Evolutionary conservation across 2,329 filamentous ascomycete genomes (phyloP), one percentile per base, ranked within the genome.

Genomic region (Stromatinia cepivora): DNA sequence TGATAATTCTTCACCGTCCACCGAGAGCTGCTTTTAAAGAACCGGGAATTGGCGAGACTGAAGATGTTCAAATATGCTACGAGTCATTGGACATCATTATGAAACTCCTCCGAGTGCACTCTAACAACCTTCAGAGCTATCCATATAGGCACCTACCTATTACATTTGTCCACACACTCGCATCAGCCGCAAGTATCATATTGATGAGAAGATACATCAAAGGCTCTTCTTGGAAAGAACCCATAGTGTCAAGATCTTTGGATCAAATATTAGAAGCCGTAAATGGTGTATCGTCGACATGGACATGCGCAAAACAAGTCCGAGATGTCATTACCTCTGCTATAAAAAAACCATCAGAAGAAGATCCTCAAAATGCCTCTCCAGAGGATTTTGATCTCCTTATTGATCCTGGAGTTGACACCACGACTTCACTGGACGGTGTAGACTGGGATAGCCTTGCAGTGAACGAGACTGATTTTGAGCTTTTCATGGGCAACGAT

Each of bases 1-100:
- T 85, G 82, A 84, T 84, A 28, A 84, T 85, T 62, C 79, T 85
- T 3, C 83, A 85, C 70, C 80, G 83, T 0, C 83, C 83, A 2
- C 82, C 83, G 1, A 80, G 79, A 3, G 80, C 83, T 62, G 77
- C 81, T 50, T 80, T 84, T 53, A 77, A 79, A 69, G 80, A 81
- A 48, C 77, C 78, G 1, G 79, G 77, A 1, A 79, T 82, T 17
- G 76, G 79, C 4, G 78, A 78, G 7, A 81, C 80, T 42, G 81
- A 84, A 69, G 82, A 84, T 50, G 80, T 85, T 10, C 80, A 84
- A 67, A 83, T 83, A 15, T 85, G 83, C 75, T 84, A 84, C 71
- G 80, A 83, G 69, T 84, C 83, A 0, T 75, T 85, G 0, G 79
- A 81, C 22, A 81, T 81, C 13, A 81, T 85, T 25, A 76, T 84